These are phyloP conservation scores for Beauveria pseudobassiana DNA, from an alignment of 2,329 filamentous ascomycete genomes.

Conservation along the genomic window DNA sequence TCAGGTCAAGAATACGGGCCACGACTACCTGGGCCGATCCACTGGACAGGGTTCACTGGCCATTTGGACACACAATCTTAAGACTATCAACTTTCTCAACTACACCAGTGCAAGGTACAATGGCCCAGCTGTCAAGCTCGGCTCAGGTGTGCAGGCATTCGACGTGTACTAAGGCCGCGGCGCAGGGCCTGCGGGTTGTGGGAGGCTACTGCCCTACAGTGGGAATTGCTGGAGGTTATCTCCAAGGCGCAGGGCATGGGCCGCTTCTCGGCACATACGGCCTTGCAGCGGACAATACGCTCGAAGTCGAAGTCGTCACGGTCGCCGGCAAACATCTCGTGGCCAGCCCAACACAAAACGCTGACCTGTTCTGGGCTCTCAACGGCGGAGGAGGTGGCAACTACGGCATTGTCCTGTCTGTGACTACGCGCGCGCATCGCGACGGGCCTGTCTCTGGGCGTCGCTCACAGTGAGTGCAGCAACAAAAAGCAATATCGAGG, in stretches of 20 bases:
- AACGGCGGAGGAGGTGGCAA: slow-evolving; percentile 52
- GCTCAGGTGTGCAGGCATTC: slow-evolving; percentile 43
- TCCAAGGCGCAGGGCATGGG: slow-evolving; percentile 53
- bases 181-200: slow-evolving; percentile 39
- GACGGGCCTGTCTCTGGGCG: slow-evolving; percentile 31
- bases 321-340: slow-evolving; percentile 39
- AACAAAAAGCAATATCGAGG: slow-evolving; percentile 14
- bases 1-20: slow-evolving; percentile 27
- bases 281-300: slow-evolving; percentile 50
- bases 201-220: slow-evolving; percentile 50
- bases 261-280: slow-evolving; percentile 47
- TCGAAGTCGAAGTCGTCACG: slow-evolving; percentile 50
- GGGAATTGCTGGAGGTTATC: slow-evolving; percentile 52
- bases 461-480: slow-evolving; percentile 32
- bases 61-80: slow-evolving; percentile 32
- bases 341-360: slow-evolving; percentile 38
- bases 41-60: slow-evolving; percentile 32
- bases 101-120: slow-evolving; percentile 28
- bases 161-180: slow-evolving; percentile 39
- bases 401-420: slow-evolving; percentile 48
- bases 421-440: slow-evolving; percentile 31
- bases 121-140: slow-evolving; percentile 45
- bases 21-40: slow-evolving; percentile 26
- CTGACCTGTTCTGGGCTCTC: slow-evolving; percentile 57
- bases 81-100: slow-evolving; percentile 32